These are phyloP conservation scores for Rugosomyces carneus DNA, from an alignment of 1,284 basidiomycete species.

Conservation along the genomic window DNA sequence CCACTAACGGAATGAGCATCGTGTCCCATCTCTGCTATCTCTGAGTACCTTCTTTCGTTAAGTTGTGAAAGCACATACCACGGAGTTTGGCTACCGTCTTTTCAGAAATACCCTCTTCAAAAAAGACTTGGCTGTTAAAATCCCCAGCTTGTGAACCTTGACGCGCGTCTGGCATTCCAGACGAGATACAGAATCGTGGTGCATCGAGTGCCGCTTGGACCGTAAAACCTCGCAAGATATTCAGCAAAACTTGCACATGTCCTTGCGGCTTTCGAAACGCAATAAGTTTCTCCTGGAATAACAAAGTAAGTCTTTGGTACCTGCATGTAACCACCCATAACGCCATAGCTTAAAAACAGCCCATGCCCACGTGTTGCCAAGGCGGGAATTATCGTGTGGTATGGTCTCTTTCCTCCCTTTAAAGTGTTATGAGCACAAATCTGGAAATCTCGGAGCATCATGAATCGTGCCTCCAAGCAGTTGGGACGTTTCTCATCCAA, in stretches of 20 bases:
- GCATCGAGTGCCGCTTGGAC: conserved; percentile 86
- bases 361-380: conserved; percentile 81
- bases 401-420: conserved; percentile 82
- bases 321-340: conserved; percentile 97
- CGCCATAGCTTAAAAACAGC: conserved; percentile 84
- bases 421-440: neutral
- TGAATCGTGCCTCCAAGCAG: conserved; percentile 33
- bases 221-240: conserved; percentile 81
- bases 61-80: conserved; percentile 35
- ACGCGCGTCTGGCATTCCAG: conserved; percentile 66
- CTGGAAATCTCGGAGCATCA: neutral
- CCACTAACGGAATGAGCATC: conserved; percentile 61
- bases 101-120: conserved; percentile 78
- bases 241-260: conserved; percentile 90
- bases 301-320: conserved; percentile 15
- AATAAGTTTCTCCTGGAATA: neutral
- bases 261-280: conserved; percentile 64
- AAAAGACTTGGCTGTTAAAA: conserved; percentile 78
- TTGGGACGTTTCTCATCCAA: conserved; percentile 83
- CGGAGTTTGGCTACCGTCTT: conserved; percentile 55
- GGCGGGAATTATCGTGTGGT: conserved; percentile 94
- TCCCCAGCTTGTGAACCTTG: conserved; percentile 49
- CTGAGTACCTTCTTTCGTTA: conserved; percentile 1
- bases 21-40: conserved; percentile 75
- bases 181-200: conserved; percentile 92